Evolutionary conservation across 768 basidiomycete genomes (phyloP).

Genomic region (Boletus rubescentipes): DNA sequence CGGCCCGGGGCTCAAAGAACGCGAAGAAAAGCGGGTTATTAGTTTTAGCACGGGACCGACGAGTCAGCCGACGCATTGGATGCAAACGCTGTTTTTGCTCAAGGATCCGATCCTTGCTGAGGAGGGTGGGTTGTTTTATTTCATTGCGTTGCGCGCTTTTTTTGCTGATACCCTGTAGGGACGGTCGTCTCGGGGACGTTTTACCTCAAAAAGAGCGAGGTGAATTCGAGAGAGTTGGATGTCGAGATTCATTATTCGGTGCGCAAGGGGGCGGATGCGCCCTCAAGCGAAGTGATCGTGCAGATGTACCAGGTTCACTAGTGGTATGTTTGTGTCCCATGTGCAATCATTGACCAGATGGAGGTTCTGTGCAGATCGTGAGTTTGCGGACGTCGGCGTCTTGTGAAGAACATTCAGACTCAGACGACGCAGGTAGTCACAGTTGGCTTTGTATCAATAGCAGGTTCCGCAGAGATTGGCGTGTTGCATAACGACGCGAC

Average conservation of each 20-base stretch:
- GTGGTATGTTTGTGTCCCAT: background rate
- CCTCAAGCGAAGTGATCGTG: conserved; percentile 50
- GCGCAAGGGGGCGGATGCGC: conserved; percentile 37
- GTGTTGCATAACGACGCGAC: no score
- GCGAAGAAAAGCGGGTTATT: conserved; percentile 40
- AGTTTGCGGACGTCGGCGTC: no score
- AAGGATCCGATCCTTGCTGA: conserved; percentile 72
- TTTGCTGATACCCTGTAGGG: conserved; percentile 42
- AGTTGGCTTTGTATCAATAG: no score
- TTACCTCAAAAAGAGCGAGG: conserved; percentile 73
- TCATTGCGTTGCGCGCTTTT: background rate
- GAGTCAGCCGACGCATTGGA: conserved; percentile 94
- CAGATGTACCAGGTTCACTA: conserved; percentile 81
- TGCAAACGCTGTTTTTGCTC: conserved; percentile 89
- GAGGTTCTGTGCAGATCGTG: no score
- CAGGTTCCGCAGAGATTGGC: no score
- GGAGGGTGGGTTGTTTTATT: conserved; percentile 54
- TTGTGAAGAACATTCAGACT: no score
- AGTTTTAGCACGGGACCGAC: conserved; percentile 91
- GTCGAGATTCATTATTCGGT: conserved; percentile 83
- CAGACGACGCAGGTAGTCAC: no score
- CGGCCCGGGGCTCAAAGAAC: conserved; percentile 43
- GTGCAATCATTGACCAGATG: background rate
- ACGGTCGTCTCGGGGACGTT: conserved; percentile 77
- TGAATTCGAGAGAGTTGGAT: conserved; percentile 85